Evolutionary conservation across 2,329 filamentous ascomycete genomes (phyloP), one percentile per base, ranked within the genome.

Genomic region (Chaetomiaceae sp.): DNA sequence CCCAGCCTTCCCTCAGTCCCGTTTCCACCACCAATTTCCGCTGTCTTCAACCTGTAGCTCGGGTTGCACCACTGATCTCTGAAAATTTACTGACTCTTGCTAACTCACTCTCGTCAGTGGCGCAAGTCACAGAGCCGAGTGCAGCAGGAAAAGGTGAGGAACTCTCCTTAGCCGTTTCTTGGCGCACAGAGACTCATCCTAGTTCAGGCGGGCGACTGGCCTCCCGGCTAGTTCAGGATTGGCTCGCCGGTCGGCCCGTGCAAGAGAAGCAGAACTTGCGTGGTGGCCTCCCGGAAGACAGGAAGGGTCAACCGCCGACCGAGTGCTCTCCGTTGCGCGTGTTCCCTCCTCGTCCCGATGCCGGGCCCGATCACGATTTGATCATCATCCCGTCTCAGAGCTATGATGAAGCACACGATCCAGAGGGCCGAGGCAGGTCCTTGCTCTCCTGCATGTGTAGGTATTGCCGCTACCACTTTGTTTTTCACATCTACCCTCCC

Each of bases 401-500:
- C 36, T 52, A 54, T 44, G 55, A 57, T 16, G 45, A 43, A 7
- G 48, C 48, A 5, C 32, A 47, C 44, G 47, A 56, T n/a, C 52
- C 48, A 7, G 54, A 54, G 18, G 37, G 27, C 11, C 32, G 29
- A 36, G 55, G 43, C 38, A 48, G 40, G 27, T 48, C 49, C 11
- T 5, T 65, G 20, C 11, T 63, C 5, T 63, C 65, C 8, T 67
- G 65, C 45, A 60, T 68, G 51, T 69, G 67, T 57, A 60, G 60
- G 18, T 61, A 58, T 37, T 69, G 67, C 51, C 66, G 66, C 16
- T 62, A 67, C 43, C 67, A 69, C 55, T 69, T 68, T 43, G 59
- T 62, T 29, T 65, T 69, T 48, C 60, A 59, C 46, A 58, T 66
- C 38, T 57, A 55, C 30, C 56, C 57, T n/a, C 33, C 51, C 11